Evolutionary conservation across 768 basidiomycete species (phyloP), one percentile per base, ranked within the genome.

Genomic region (Leccinum rimulosum): DNA sequence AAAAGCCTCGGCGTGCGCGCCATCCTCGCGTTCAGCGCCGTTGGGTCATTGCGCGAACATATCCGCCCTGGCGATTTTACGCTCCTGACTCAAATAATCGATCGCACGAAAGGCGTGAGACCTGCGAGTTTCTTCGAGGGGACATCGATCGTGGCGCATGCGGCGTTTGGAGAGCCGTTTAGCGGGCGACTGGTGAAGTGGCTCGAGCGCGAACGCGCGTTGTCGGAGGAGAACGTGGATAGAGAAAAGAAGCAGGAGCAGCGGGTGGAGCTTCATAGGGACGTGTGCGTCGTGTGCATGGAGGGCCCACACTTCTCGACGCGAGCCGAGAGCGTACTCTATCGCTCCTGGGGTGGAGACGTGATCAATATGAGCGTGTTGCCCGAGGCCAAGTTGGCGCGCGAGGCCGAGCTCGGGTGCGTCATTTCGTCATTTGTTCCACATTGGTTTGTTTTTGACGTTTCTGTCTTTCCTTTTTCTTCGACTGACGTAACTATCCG

Each of bases 271-370:
- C 73, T 98, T 56, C 92, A 94, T 73, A 85, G 83, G 54, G 88
- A 84, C 30, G 94, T 88, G 79, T 89, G 86, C 19, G 84, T 98
- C 58, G 88, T 98, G 51, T 95, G 93, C 70, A 98, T 98, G 93
- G 95, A 98, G 71, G 95, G 95, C 52, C 91, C 91, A 33, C 94
- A 95, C 75, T 99, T 99, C 80, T 96, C 94, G 56, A 99, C 96
- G n/a, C 79, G 96, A 38, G 96, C 96, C 17, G 96, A 99, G 82
- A 95, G 92, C 68, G 67, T 83, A 67, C 94, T 97, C 95, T 97
- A 98, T 73, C 82, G 94, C 22, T 80, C 82, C 50, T 95, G 91
- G 90, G 96, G 96, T 8, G 92, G 86, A 6, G 93, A 96, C 73
- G 76, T 96, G 69, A 95, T 96, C 76, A 95, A 98, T 74, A 99